phyloP scores from a whole-genome alignment of 805 yeast genomes.

The Schizosaccharomyces pombe region DNA sequence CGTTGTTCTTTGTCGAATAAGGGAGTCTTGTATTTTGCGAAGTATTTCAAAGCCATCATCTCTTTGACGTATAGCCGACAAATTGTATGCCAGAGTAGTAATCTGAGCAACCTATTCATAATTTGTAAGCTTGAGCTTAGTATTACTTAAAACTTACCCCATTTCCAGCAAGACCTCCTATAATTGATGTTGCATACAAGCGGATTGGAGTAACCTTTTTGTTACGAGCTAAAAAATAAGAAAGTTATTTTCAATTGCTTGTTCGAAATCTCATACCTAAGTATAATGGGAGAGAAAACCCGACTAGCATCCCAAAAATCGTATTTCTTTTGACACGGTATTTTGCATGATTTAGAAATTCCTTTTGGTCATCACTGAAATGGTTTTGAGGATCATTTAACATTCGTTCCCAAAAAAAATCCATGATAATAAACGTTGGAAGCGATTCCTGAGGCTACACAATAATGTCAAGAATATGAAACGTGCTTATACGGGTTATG shows the following conservation, averaged over 20 bases:
- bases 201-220: neutral
- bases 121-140: too few relatives aligned
- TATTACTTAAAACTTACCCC: neutral
- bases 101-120: neutral
- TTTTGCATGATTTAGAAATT: neutral
- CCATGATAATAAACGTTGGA: too few relatives aligned
- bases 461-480: too few relatives aligned
- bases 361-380: neutral
- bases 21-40: neutral
- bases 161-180: neutral
- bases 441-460: too few relatives aligned
- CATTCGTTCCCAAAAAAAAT: neutral
- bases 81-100: neutral
- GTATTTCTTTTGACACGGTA: neutral
- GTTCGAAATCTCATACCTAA: neutral
- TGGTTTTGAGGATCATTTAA: neutral
- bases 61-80: neutral
- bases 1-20: neutral
- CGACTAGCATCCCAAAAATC: neutral
- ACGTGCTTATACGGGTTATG: too few relatives aligned
- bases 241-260: neutral
- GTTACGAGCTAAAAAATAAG: neutral
- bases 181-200: neutral
- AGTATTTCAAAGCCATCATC: neutral
- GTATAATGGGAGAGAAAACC: neutral